These are phyloP conservation scores for Manihot esculenta DNA, from an alignment of 441 rosid species.

Conservation along the genomic window DNA sequence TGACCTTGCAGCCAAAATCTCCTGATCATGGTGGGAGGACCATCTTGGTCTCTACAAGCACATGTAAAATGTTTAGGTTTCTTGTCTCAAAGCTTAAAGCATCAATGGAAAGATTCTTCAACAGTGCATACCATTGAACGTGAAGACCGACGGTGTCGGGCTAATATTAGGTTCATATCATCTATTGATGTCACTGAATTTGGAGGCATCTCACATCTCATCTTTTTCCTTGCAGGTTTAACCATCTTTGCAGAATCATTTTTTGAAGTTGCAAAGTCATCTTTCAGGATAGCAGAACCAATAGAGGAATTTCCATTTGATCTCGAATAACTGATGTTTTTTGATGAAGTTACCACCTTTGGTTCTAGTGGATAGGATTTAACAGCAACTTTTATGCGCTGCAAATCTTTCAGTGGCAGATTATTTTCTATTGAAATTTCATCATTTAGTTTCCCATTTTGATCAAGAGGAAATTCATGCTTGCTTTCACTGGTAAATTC, in stretches of 20 bases:
- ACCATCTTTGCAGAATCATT: slow-evolving; percentile 29
- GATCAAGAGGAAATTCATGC: slow-evolving; percentile 25
- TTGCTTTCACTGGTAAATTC: slow-evolving; percentile 29
- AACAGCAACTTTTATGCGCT: slow-evolving; percentile 18
- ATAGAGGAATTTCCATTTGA: slow-evolving; percentile 34
- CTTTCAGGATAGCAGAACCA: slow-evolving; percentile 23
- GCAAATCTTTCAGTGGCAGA: slow-evolving; percentile 23
- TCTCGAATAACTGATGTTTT: slow-evolving; percentile 21
- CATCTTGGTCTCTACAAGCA: slow-evolving; percentile 75
- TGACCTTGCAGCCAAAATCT: slow-evolving; percentile 60
- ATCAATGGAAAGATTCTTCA: slow-evolving; percentile 9
- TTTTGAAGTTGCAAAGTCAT: slow-evolving; percentile 22
- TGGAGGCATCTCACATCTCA: slow-evolving; percentile 79
- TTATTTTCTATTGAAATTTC: slow-evolving; percentile 15
- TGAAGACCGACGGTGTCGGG: slow-evolving; percentile 55
- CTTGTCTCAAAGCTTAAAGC: slow-evolving; percentile 16
- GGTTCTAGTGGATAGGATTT: slow-evolving; percentile 21
- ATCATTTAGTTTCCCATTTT: slow-evolving; percentile 28
- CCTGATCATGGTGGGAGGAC: slow-evolving; percentile 70
- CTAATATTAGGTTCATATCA: slow-evolving; percentile 62
- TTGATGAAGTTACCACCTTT: slow-evolving; percentile 15
- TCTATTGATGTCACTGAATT: slow-evolving; percentile 61
- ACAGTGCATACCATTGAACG: slow-evolving; percentile 61
- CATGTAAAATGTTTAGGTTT: slow-evolving; percentile 19
- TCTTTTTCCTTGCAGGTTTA: slow-evolving; percentile 45